A percentile compares a stretch with the other conserved stretches of the same genome.
These are phyloP conservation scores for Immersiporthe knoxdaviesiana DNA, from an alignment of 2,329 filamentous ascomycete genomes.

Conservation along the genomic window DNA sequence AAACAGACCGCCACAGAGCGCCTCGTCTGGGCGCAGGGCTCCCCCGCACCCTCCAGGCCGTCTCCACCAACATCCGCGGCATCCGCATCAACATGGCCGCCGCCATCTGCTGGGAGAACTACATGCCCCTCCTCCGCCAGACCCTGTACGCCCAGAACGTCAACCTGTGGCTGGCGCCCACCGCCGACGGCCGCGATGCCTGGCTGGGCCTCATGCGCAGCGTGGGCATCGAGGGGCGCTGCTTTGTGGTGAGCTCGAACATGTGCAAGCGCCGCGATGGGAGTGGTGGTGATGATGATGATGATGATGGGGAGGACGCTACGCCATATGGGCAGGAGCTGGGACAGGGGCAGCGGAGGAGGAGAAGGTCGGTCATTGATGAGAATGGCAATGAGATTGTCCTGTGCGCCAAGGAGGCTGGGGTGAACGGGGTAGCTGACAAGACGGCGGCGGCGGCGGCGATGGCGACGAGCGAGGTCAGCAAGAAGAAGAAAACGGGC, in stretches of 20 bases:
- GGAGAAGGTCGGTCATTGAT: conserved; percentile 32
- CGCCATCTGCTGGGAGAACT: conserved; percentile 96
- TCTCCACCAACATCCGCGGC: conserved; percentile 78
- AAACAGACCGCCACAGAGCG: conserved; percentile 74
- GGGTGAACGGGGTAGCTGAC: conserved; percentile 5
- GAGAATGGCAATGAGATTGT: conserved; percentile 50
- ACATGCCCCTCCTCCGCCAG: conserved; percentile 88
- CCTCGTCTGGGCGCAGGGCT: conserved; percentile 87
- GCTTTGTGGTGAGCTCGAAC: conserved; percentile 84
- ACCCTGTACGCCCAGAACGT: conserved; percentile 87
- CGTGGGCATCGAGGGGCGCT: conserved; percentile 77
- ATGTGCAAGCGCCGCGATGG: conserved; percentile 70
- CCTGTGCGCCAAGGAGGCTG: conserved; percentile 36
- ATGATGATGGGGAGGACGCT: conserved; percentile 49
- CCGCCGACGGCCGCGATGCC: conserved; percentile 80
- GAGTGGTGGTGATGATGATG: no score
- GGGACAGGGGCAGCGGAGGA: conserved; percentile 17
- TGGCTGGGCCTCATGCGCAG: conserved; percentile 86
- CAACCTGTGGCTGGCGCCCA: conserved; percentile 89
- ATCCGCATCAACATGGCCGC: conserved; percentile 79
- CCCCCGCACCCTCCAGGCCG: conserved; percentile 75
- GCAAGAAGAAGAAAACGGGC: conserved; percentile 33
- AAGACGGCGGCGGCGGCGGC: conserved; percentile 14
- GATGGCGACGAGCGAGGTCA: conserved; percentile 21
- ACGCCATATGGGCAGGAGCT: conserved; percentile 36